A percentile compares a stretch with the other conserved stretches of the same genome.
phyloP scores from a whole-genome alignment of 2,329 filamentous ascomycete species.

The Pseudohalonectria lignicola region DNA sequence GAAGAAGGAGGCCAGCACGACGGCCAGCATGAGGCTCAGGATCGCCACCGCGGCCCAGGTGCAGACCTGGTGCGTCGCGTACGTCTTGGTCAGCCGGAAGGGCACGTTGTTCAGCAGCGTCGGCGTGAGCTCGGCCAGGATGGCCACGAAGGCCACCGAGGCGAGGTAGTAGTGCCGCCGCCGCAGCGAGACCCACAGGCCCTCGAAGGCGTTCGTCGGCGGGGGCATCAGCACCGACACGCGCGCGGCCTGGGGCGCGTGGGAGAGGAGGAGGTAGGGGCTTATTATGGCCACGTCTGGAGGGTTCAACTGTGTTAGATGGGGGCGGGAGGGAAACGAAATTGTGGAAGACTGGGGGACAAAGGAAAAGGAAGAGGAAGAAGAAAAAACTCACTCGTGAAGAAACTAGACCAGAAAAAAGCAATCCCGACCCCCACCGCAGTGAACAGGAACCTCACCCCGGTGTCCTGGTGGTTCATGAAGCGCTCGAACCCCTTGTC shows the following conservation, averaged over 20 bases:
- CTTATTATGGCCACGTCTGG: conserved; percentile 22
- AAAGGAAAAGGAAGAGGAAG: background rate
- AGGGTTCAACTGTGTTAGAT: conserved; percentile 1
- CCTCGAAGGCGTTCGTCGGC: conserved; percentile 18
- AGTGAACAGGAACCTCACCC: conserved; percentile 27
- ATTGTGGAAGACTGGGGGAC: no score
- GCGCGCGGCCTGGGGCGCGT: conserved; percentile 13
- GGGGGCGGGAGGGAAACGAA: no score
- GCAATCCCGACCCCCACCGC: conserved; percentile 23
- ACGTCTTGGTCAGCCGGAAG: conserved; percentile 22
- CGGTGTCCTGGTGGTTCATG: conserved; percentile 26
- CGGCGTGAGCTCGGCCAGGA: conserved; percentile 25
- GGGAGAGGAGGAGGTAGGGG: conserved; percentile 23
- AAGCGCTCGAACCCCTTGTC: conserved; percentile 22
- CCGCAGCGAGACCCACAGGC: conserved; percentile 20
- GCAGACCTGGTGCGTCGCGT: conserved; percentile 17
- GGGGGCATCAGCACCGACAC: conserved; percentile 22
- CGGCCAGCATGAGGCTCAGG: conserved; percentile 22
- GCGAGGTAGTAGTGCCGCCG: conserved; percentile 20
- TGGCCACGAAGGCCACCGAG: conserved; percentile 17
- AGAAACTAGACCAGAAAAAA: conserved; percentile 25
- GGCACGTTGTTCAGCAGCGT: conserved; percentile 26
- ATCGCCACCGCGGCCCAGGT: conserved; percentile 20
- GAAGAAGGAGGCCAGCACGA: conserved; percentile 20
- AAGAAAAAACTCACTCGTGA: conserved; percentile 17